Percentiles rank a stretch among this genome's conserved stretches.
phyloP scores from a whole-genome alignment of 176 grass and related monocot species.

The Oryza glumipatula region DNA sequence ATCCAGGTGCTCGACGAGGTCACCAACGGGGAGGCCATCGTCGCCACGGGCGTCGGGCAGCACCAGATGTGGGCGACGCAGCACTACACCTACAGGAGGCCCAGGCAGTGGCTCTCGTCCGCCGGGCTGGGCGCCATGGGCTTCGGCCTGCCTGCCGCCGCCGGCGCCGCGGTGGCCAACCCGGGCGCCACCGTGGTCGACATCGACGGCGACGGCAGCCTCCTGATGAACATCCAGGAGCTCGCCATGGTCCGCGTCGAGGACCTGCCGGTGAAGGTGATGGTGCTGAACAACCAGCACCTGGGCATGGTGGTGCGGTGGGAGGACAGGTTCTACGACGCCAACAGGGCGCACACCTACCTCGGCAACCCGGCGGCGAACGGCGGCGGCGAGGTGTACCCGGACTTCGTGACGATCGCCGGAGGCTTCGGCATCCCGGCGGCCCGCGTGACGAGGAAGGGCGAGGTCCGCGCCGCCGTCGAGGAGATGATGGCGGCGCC shows the following conservation, averaged over 20 bases:
- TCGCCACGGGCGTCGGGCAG: conserved; percentile 86
- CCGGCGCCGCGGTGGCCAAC: conserved; percentile 82
- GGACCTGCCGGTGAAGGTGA: conserved; percentile 76
- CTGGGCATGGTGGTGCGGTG: conserved; percentile 94
- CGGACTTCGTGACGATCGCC: conserved; percentile 82
- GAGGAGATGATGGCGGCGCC: conserved; percentile 85
- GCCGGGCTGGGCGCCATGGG: conserved; percentile 85
- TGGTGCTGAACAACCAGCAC: conserved; percentile 80
- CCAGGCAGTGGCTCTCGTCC: conserved; percentile 72
- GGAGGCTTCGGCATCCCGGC: conserved; percentile 78
- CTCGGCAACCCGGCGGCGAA: conserved; percentile 73
- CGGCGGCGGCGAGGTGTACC: conserved; percentile 66
- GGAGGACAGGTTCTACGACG: conserved; percentile 93
- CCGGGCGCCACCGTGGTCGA: conserved; percentile 78
- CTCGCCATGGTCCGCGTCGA: conserved; percentile 80
- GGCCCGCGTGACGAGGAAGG: conserved; percentile 72
- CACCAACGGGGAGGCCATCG: conserved; percentile 75
- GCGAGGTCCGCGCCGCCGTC: conserved; percentile 67
- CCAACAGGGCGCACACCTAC: conserved; percentile 77
- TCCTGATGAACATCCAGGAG: conserved; percentile 94
- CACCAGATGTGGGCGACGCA: conserved; percentile 98
- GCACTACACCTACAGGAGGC: conserved; percentile 68
- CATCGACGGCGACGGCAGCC: conserved; percentile 89
- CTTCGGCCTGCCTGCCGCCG: conserved; percentile 84
- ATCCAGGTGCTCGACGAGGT: conserved; percentile 90